A percentile compares a stretch with the other conserved stretches of the same genome.
Evolutionary conservation across 805 yeast genomes (phyloP).

Genomic region (Yarrowia sp.): DNA sequence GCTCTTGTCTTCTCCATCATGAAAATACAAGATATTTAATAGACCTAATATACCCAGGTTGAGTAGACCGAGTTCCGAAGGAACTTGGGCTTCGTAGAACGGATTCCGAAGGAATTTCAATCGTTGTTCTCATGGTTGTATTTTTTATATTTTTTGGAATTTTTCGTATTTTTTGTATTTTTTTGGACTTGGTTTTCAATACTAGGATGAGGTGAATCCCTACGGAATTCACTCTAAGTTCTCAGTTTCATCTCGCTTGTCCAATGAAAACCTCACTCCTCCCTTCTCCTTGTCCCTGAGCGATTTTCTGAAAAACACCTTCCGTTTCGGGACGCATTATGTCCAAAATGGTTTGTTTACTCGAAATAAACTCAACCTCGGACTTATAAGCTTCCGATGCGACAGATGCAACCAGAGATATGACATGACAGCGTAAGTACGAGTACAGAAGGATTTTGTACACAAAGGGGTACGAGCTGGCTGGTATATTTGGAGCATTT

Average conservation of each 20-base stretch:
- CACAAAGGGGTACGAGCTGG: no score
- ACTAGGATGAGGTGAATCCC: no score
- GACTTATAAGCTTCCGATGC: neutral
- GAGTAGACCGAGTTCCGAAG: neutral
- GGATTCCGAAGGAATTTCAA: no score
- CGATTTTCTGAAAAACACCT: neutral
- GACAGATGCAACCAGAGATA: no score
- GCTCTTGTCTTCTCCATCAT: neutral
- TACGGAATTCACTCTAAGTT: neutral
- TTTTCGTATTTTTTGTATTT: no score
- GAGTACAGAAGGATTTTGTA: no score
- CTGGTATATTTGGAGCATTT: no score
- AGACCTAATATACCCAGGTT: slow-evolving; percentile 14
- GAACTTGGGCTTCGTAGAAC: no score
- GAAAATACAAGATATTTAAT: slow-evolving; percentile 10
- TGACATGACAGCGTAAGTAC: no score
- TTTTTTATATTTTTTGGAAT: no score
- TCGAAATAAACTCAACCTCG: neutral
- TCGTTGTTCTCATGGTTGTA: no score
- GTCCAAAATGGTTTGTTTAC: slow-evolving; percentile 1
- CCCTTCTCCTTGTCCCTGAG: neutral
- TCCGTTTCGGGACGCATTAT: neutral
- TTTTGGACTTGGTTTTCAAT: no score
- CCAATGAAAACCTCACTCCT: neutral
- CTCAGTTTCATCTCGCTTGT: neutral